Evolutionary conservation across 2,329 filamentous ascomycete species (phyloP).

Genomic region (Cladophialophora psammophila): DNA sequence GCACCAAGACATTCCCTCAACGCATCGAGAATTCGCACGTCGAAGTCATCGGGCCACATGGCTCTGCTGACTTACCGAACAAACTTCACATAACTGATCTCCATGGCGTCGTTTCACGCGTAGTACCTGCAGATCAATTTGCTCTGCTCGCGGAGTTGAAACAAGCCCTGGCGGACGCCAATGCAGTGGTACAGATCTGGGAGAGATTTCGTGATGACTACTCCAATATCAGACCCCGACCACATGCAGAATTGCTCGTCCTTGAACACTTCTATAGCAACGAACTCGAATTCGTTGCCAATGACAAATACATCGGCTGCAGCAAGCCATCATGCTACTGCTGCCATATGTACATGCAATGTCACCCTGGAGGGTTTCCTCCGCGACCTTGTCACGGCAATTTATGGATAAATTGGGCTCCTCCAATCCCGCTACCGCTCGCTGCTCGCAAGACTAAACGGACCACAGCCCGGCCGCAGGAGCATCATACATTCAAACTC

Average conservation of each 20-base stretch:
- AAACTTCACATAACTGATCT: neutral
- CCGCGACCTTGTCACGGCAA: slow-evolving; percentile 43
- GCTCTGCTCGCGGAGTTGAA: slow-evolving; percentile 10
- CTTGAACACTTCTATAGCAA: slow-evolving; percentile 56
- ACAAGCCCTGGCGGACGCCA: slow-evolving; percentile 11
- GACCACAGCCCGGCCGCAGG: slow-evolving; percentile 20
- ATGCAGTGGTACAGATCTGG: slow-evolving; percentile 9
- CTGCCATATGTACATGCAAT: slow-evolving; percentile 49
- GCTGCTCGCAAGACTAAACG: neutral
- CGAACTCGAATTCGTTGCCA: slow-evolving; percentile 46
- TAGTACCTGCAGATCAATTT: slow-evolving; percentile 12
- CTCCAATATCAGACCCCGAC: slow-evolving; percentile 42
- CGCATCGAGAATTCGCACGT: slow-evolving; percentile 42
- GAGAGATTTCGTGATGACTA: slow-evolving; percentile 17
- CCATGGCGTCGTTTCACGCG: slow-evolving; percentile 11
- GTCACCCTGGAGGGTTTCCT: slow-evolving; percentile 43
- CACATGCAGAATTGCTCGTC: slow-evolving; percentile 58
- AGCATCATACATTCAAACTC: slow-evolving; percentile 31
- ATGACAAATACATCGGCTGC: slow-evolving; percentile 58
- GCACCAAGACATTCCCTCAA: slow-evolving; percentile 43
- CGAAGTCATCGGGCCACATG: slow-evolving; percentile 14
- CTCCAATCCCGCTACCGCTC: slow-evolving; percentile 36
- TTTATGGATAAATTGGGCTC: slow-evolving; percentile 44
- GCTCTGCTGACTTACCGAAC: slow-evolving; percentile 14
- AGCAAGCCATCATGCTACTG: slow-evolving; percentile 63